Evolutionary conservation across 176 grass and related monocot genomes (phyloP), one percentile per base, ranked within the genome.

Genomic region (Canna indica): DNA sequence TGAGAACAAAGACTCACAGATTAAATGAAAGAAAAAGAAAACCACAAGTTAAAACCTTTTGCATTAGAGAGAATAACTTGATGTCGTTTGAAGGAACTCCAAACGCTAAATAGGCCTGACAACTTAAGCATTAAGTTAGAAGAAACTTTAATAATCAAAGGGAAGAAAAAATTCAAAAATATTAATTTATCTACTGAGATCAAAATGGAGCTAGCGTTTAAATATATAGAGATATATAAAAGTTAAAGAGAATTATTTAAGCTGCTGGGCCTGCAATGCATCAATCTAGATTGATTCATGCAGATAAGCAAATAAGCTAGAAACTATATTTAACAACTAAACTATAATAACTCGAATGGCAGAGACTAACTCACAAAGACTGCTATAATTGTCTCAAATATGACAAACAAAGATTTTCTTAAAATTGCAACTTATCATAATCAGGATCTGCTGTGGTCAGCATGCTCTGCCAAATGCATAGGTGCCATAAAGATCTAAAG

Each of bases 1-100:
- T 70, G 38, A 67, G 59, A 50, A 75, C 46, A 68, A 31, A 64
- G 10, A 38, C 29, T n/a, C n/a, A 46, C 69, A 44, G 56, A 69
- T 35, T 74, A 74, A 31, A 25, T n/a, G 38, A 47, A n/a, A 26
- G 17, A 63, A 33, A 78, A 53, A 85, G 31, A 3, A 72, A 71
- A 52, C 58, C 69, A 71, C 31, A 58, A 64, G 33, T 22, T 76
- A 68, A 69, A 70, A 90, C 94, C 94, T 97, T 97, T 83, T 93
- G 94, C 94, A 97, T 97, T 11, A 93, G 82, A 80, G 94, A 97
- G 68, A 90, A 99, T 76, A 92, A 81, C 79, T 99, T 99, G 81
- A 99, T 85, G 59, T 99, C 89, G 68, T 81, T 90, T 77, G 80
- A 85, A 48, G 94, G 89, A 73, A 99, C 86, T 75, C 94, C 94